These are phyloP conservation scores for Nymphaea colorata DNA, from an alignment of 164 flowering plant species.

Conservation along the genomic window DNA sequence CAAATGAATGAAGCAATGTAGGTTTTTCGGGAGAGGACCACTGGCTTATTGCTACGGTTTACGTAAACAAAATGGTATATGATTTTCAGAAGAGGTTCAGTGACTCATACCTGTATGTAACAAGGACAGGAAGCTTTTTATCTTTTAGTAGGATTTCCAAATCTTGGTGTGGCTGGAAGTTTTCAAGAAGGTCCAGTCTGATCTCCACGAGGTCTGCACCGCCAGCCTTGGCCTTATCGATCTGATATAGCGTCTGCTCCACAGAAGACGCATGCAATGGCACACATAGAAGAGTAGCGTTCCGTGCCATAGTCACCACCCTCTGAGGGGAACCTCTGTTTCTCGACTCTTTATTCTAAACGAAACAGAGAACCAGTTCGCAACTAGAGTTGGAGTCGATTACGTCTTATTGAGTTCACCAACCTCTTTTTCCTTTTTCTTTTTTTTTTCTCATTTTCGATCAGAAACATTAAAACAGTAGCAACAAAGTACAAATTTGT, in stretches of 20 bases:
- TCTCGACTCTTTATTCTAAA: neutral
- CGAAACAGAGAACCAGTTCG: neutral
- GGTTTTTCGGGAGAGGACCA: no score
- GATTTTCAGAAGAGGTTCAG: no score
- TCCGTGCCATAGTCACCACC: conserved; percentile 2
- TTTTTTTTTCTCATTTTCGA: no score
- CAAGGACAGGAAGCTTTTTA: conserved; percentile 24
- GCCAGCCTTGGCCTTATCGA: conserved; percentile 32
- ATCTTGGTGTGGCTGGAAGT: conserved; percentile 26
- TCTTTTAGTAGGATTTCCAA: conserved; percentile 23
- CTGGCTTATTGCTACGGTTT: no score
- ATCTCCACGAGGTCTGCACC: conserved; percentile 63
- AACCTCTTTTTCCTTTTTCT: no score
- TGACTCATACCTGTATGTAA: conserved; percentile 23
- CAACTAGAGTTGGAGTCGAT: neutral
- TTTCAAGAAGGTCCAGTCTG: conserved; percentile 29
- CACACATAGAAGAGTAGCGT: conserved; percentile 34
- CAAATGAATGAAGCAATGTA: no score
- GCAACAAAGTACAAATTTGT: no score
- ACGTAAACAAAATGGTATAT: no score
- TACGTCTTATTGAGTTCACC: neutral
- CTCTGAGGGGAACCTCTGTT: no score
- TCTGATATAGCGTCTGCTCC: conserved; percentile 28
- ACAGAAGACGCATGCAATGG: conserved; percentile 35
- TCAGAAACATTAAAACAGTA: no score